Percentiles rank a stretch among this genome's conserved stretches.
Evolutionary conservation across 768 basidiomycete genomes (phyloP).

Genomic region (Tricholoma furcatifolium): DNA sequence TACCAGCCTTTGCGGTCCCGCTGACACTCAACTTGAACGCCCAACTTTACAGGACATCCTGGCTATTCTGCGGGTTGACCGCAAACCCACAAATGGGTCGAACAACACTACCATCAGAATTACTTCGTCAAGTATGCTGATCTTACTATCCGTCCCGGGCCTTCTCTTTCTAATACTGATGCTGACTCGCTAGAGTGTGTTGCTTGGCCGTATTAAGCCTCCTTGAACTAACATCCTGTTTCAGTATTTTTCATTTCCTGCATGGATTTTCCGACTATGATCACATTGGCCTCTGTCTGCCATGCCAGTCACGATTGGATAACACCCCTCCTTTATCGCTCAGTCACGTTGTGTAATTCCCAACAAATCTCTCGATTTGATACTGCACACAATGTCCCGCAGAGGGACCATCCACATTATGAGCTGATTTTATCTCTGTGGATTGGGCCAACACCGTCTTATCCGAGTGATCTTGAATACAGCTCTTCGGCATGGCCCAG

Average conservation of each 20-base stretch:
- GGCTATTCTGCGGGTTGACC: too few relatives aligned
- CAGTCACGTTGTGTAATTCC: constrained; percentile 19
- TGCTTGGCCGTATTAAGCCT: not conserved
- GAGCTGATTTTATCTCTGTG: constrained; percentile 27
- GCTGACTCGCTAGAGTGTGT: not conserved
- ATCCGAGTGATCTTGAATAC: constrained; percentile 26
- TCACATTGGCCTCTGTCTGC: constrained; percentile 9
- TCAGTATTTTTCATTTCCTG: constrained; percentile 21
- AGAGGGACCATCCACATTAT: constrained; percentile 18
- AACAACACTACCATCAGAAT: constrained; percentile 7
- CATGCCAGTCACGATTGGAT: constrained; percentile 17
- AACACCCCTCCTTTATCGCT: constrained; percentile 23
- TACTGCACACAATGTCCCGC: constrained; percentile 19
- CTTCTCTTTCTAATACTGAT: not conserved
- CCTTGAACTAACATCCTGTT: not conserved
- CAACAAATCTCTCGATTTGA: constrained; percentile 20
- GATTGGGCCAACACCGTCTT: constrained; percentile 26
- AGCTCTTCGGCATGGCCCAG: constrained; percentile 29
- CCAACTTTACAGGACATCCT: too few relatives aligned
- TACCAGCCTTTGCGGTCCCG: too few relatives aligned
- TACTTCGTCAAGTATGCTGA: constrained; percentile 6
- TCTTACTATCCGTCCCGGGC: too few relatives aligned
- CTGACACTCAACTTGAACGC: too few relatives aligned
- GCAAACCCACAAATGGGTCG: not conserved
- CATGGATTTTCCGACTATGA: constrained; percentile 1